These are phyloP conservation scores for Mycocentrospora acerina DNA, from an alignment of 2,329 filamentous ascomycete genomes.

Conservation along the genomic window DNA sequence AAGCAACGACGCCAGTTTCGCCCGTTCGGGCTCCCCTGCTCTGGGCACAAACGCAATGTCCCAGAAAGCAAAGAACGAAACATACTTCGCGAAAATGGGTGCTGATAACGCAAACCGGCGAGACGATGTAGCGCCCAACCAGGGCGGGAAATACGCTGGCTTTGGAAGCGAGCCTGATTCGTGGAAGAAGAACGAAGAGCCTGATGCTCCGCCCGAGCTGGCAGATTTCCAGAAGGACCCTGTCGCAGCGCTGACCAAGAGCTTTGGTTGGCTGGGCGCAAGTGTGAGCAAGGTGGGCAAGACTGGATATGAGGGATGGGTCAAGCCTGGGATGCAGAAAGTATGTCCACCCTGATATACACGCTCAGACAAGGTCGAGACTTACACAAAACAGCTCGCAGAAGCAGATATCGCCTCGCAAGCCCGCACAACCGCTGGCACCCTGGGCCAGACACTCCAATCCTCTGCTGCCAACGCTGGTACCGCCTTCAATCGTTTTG, in stretches of 20 bases:
- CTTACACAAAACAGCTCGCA: constrained; percentile 60
- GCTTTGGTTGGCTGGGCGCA: constrained; percentile 90
- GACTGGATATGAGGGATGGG: constrained; percentile 85
- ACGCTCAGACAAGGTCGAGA: neutral
- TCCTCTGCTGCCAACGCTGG: constrained; percentile 71
- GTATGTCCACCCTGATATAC: constrained; percentile 49
- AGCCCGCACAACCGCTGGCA: constrained; percentile 59
- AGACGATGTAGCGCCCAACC: constrained; percentile 75
- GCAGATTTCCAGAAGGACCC: constrained; percentile 92
- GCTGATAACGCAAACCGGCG: constrained; percentile 77
- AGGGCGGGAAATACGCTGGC: constrained; percentile 88
- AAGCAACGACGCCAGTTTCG: constrained; percentile 29
- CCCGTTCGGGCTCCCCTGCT: constrained; percentile 40
- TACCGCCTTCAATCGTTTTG: constrained; percentile 80
- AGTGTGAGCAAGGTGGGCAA: constrained; percentile 90
- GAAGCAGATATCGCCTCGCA: constrained; percentile 61
- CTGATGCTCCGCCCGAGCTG: constrained; percentile 63
- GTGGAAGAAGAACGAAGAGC: constrained; percentile 44
- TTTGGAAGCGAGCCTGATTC: constrained; percentile 78
- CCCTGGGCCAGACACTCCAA: constrained; percentile 63
- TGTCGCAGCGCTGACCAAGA: constrained; percentile 82
- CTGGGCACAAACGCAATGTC: constrained; percentile 42
- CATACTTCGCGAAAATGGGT: constrained; percentile 85
- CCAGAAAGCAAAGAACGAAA: constrained; percentile 70
- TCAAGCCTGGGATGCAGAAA: constrained; percentile 89